phyloP scores from a whole-genome alignment of 129 eudicot species.

The Pulicaria dysenterica region DNA sequence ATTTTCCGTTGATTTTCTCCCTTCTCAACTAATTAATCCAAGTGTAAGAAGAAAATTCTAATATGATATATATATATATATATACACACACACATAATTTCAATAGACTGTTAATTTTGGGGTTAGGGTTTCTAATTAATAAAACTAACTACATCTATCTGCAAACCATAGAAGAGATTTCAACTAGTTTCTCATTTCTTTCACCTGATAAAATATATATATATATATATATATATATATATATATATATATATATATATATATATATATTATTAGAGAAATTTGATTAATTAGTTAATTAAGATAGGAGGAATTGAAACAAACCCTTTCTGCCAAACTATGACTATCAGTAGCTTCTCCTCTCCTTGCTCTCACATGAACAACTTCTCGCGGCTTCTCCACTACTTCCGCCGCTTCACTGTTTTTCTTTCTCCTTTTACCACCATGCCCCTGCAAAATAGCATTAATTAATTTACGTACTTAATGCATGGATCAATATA shows the following conservation, averaged over 20 bases:
- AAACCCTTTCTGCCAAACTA: slow-evolving; percentile 96
- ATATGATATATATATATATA: too few relatives aligned
- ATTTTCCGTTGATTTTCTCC: slow-evolving; percentile 81
- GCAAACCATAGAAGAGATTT: not conserved
- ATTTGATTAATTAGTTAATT: not conserved
- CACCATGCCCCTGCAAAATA: slow-evolving; percentile 50
- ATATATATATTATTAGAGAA: not conserved
- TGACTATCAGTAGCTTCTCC: slow-evolving; percentile 99
- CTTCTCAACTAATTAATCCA: slow-evolving; percentile 59
- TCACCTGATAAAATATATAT: not conserved
- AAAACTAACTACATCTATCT: not conserved
- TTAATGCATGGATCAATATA: not conserved
- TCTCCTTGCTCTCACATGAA: slow-evolving; percentile 97
- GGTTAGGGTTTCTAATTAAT: not conserved
- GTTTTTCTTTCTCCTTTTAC: slow-evolving; percentile 70
- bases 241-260: not conserved
- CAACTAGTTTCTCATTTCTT: not conserved
- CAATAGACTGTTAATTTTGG: not conserved
- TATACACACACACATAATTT: not conserved
- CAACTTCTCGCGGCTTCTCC: slow-evolving; percentile 81
- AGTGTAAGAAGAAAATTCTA: not conserved
- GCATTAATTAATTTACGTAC: not conserved
- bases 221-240: not conserved
- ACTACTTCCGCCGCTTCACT: slow-evolving; percentile 32
- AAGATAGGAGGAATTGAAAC: not conserved